Percentiles rank a stretch among this genome's conserved stretches.
Evolutionary conservation across 768 basidiomycete genomes (phyloP).

Genomic region (Suillus bovinus): DNA sequence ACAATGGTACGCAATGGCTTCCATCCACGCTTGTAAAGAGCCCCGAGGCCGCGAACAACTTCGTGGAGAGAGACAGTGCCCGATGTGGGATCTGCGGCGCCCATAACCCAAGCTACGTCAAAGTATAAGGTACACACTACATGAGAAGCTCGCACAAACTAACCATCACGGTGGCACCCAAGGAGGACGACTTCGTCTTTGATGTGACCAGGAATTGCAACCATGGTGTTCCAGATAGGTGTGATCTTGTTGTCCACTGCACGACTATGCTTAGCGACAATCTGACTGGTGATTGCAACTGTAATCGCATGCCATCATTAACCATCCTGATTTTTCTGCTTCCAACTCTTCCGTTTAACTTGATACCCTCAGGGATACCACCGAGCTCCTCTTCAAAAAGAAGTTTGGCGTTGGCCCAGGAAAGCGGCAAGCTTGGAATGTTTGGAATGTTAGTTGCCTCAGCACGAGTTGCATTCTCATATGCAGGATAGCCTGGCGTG

Average conservation of each 20-base stretch:
- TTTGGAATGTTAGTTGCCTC: slow-evolving; percentile 62
- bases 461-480: slow-evolving; percentile 71
- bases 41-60: slow-evolving; percentile 55
- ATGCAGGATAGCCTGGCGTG: slow-evolving; percentile 87
- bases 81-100: slow-evolving; percentile 55
- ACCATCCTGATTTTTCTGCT: slow-evolving; percentile 48
- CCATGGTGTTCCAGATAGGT: slow-evolving; percentile 91
- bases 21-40: slow-evolving; percentile 57
- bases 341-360: slow-evolving; percentile 52
- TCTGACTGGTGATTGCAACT: no score
- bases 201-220: slow-evolving; percentile 79
- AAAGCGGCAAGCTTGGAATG: slow-evolving; percentile 89
- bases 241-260: slow-evolving; percentile 76
- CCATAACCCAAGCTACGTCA: slow-evolving; percentile 39
- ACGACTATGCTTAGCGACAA: slow-evolving; percentile 1
- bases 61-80: slow-evolving; percentile 61
- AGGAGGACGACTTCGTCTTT: slow-evolving; percentile 84
- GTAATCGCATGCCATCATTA: slow-evolving; percentile 50
- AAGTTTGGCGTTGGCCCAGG: slow-evolving; percentile 78
- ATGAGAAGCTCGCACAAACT: slow-evolving; percentile 19
- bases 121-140: slow-evolving; percentile 5
- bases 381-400: slow-evolving; percentile 58
- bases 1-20: slow-evolving; percentile 70
- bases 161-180: slow-evolving; percentile 89
- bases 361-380: slow-evolving; percentile 38